These are phyloP conservation scores for Hypoxylon sp. DNA, from an alignment of 2,329 filamentous ascomycete genomes.

Conservation along the genomic window DNA sequence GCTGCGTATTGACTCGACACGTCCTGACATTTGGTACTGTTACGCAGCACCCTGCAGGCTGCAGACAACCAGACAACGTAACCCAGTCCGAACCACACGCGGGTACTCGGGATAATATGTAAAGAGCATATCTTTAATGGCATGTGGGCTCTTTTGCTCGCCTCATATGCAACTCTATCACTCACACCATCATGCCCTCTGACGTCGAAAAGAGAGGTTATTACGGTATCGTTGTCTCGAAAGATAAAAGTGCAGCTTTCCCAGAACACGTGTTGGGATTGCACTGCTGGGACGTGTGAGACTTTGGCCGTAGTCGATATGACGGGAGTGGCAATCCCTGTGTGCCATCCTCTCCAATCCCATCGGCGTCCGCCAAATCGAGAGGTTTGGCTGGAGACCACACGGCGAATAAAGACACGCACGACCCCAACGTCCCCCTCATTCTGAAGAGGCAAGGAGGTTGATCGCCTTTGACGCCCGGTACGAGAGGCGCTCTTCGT, in stretches of 20 bases:
- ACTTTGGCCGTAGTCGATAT: slow-evolving; percentile 27
- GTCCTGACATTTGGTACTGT: slow-evolving; percentile 40
- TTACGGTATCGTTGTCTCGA: slow-evolving; percentile 22
- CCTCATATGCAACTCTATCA: slow-evolving; percentile 40
- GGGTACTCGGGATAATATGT: slow-evolving; percentile 43
- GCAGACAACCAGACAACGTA: slow-evolving; percentile 29
- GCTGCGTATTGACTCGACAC: slow-evolving; percentile 29
- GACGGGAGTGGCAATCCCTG: slow-evolving; percentile 34
- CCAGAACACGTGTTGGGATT: slow-evolving; percentile 39
- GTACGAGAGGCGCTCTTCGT: slow-evolving; percentile 19
- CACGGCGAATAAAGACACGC: slow-evolving; percentile 28
- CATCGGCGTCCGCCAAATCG: slow-evolving; percentile 29
- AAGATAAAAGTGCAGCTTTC: slow-evolving; percentile 24
- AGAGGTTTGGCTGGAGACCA: slow-evolving; percentile 13
- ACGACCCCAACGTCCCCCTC: slow-evolving; percentile 20
- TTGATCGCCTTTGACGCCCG: slow-evolving; percentile 32
- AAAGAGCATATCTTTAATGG: slow-evolving; percentile 29
- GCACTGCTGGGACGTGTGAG: slow-evolving; percentile 37
- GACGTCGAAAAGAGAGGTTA: slow-evolving; percentile 38
- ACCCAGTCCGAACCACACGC: slow-evolving; percentile 38
- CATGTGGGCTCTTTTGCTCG: slow-evolving; percentile 37
- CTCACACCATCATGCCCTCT: slow-evolving; percentile 38
- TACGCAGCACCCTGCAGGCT: slow-evolving; percentile 39
- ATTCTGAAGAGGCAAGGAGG: slow-evolving; percentile 30
- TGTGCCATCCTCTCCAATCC: slow-evolving; percentile 21